Evolutionary conservation across 1,284 basidiomycete species (phyloP).

Genomic region (Paramarasmius palmivorus): DNA sequence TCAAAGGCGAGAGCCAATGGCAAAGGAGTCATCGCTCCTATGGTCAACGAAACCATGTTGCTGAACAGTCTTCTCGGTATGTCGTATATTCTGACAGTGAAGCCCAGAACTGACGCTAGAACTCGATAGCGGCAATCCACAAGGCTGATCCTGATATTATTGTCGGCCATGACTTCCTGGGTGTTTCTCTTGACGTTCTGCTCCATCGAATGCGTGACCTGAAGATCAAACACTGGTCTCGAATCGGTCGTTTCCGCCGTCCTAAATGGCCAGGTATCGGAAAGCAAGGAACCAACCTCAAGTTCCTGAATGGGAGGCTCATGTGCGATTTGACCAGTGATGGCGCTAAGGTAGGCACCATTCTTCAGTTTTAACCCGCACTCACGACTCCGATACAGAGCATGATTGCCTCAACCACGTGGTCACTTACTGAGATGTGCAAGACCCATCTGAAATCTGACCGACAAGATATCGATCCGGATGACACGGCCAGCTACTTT

Average conservation of each 20-base stretch:
- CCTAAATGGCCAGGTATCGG: constrained; percentile 82
- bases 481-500: constrained; percentile 91
- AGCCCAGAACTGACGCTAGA: neutral
- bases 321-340: constrained; percentile 94
- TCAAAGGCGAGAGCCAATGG: constrained; percentile 59
- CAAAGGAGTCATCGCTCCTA: constrained; percentile 74
- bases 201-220: constrained; percentile 91
- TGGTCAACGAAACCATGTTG: constrained; percentile 84
- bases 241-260: constrained; percentile 90
- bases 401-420: constrained; percentile 95
- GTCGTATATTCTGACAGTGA: constrained; percentile 19
- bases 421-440: constrained; percentile 98
- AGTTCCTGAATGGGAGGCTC: constrained; percentile 84
- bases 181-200: constrained; percentile 89
- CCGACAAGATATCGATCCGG: constrained; percentile 93
- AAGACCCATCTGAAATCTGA: constrained; percentile 84
- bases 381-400: constrained; percentile 45
- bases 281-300: constrained; percentile 83
- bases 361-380: neutral
- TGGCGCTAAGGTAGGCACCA: constrained; percentile 75
- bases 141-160: constrained; percentile 94
- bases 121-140: constrained; percentile 68
- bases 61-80: constrained; percentile 80
- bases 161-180: constrained; percentile 93
- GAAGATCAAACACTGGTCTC: constrained; percentile 91